A percentile compares a stretch with the other conserved stretches of the same genome.
Conservation (phyloP, 1,284 basidiomycete species). For the Marasmius oreades region DNA sequence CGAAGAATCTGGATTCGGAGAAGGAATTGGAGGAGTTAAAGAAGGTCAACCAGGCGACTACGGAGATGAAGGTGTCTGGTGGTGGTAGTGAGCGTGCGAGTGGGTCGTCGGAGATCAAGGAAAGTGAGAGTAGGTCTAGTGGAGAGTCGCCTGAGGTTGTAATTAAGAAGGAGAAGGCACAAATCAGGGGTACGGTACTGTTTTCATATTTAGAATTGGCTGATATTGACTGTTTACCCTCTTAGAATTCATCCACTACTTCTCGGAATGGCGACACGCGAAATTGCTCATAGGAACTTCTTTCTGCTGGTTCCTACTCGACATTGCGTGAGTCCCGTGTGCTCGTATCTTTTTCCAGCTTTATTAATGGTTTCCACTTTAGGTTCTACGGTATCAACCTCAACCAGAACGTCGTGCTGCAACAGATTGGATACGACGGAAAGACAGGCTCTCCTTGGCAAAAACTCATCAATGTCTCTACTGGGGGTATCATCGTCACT, state of each 20-base stretch:
- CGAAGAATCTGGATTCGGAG: constrained; percentile 30
- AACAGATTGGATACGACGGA: constrained; percentile 51
- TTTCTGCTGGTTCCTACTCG: constrained; percentile 18
- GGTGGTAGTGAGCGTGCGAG: no score
- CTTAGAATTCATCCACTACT: constrained; percentile 16
- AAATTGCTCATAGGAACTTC: constrained; percentile 18
- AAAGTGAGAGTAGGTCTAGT: neutral
- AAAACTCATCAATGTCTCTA: constrained; percentile 47
- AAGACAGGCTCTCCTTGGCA: constrained; percentile 45
- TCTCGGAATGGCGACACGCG: constrained; percentile 17
- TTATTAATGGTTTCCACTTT: neutral
- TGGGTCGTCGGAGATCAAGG: no score
- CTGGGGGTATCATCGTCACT: constrained; percentile 53
- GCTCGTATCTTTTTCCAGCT: neutral
- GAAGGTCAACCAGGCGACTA: constrained; percentile 22
- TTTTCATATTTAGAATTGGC: neutral
- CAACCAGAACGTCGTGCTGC: constrained; percentile 57
- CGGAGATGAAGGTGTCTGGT: constrained; percentile 3
- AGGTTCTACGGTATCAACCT: constrained; percentile 67
- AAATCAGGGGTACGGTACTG: constrained; percentile 29
- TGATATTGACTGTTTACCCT: neutral
- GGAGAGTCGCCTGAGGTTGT: constrained; percentile 20
- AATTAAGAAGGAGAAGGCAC: constrained; percentile 35
- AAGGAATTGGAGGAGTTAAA: constrained; percentile 37
- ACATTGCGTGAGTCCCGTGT: constrained; percentile 16